Evolutionary conservation across 192 early-diverging fungal species (phyloP), one percentile per base, ranked within the genome.

Genomic region (Coemansia erecta): DNA sequence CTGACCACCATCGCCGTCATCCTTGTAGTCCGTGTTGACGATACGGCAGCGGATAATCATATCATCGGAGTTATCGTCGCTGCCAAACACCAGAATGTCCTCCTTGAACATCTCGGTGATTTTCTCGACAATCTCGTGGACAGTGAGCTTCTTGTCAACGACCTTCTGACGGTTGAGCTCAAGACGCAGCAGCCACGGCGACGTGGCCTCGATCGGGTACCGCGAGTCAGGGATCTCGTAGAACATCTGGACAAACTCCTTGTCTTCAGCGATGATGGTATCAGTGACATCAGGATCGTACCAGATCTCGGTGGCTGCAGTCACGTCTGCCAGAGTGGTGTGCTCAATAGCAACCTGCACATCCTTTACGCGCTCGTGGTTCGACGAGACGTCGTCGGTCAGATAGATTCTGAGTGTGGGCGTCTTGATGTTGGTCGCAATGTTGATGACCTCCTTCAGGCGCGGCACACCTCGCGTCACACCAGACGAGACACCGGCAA

Each of bases 381-480:
- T 88, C 33, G 80, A 80, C 13, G 84, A 79, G 60, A 88, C 86
- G 51, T 92, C 88, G 4, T 81, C 66, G 14, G 77, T 82, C 75
- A 96, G 67, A 66, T 81, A 92, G 22, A 97, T 83, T 44, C 85
- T 84, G 68, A 96, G 64, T 31, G 85, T 82, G 14, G 97, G 97
- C 39, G 97, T 99, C 74, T 93, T 95, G 68, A 96, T 92, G 78
- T 95, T 95, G 35, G 85, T 93, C 26, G 97, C 94, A 15, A 97
- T 94, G 81, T 97, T 99, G 82, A 99, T 98, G 60, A 99, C 93
- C 82, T 99, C 97, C 84, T 97, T 97, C 58, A 99, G 72, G 81
- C 97, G 92, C 52, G 97, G 97, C 35, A 99, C 95, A 84, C 97
- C 97, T 53, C 92, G 87, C 10, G 94, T 98, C 10, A 97, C 97